Evolutionary conservation across 805 yeast species (phyloP), one percentile per base, ranked within the genome.

Genomic region (Saturnispora serradocipensis): DNA sequence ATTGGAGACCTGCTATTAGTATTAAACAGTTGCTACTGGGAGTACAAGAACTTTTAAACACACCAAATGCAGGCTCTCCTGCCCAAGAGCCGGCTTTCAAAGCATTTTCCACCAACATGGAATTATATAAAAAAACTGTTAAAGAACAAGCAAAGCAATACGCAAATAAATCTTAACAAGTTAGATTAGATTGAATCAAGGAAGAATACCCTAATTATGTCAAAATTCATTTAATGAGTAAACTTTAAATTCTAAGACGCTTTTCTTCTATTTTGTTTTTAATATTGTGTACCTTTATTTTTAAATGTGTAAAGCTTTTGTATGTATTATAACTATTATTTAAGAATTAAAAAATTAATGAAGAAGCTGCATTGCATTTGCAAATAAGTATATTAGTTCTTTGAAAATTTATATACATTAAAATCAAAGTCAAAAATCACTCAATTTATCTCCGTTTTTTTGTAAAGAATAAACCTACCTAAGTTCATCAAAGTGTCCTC

Each of bases 81-180:
- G 99, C 99, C 0, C 99, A 93, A 69, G 93, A 88, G 58, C 95
- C 95, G 3, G 98, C 99, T 2, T 93, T 90, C 88, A 84, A 84
- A 67, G 88, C 91, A 0, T 90, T 80, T 63, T 77, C 78, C 18
- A 81, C 80, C 63, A 87, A 88, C 64, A 77, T 77, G 61, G 72
- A 73, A 0, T 70, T 76, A 42, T 93, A 93, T 66, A 88, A 84
- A 53, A 80, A 78, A 65, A 84, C 80, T 60, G 96, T 93, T 28
- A 71, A 70, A 57, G 88, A 86, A 56, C 98, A 93, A 69, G 88
- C 93, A 7, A 76, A 78, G 62, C 77, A 74, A 63, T 91, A 86
- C 64, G 76, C 86, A 40, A 68, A 67, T 49, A 61, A 64, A 38
- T 51, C 56, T 34, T 60, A 48, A 20, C n/a, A 50, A 45, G 25